A percentile compares a stretch with the other conserved stretches of the same genome.
These are phyloP conservation scores for Mycena belliarum DNA, from an alignment of 768 basidiomycete species.

Conservation along the genomic window DNA sequence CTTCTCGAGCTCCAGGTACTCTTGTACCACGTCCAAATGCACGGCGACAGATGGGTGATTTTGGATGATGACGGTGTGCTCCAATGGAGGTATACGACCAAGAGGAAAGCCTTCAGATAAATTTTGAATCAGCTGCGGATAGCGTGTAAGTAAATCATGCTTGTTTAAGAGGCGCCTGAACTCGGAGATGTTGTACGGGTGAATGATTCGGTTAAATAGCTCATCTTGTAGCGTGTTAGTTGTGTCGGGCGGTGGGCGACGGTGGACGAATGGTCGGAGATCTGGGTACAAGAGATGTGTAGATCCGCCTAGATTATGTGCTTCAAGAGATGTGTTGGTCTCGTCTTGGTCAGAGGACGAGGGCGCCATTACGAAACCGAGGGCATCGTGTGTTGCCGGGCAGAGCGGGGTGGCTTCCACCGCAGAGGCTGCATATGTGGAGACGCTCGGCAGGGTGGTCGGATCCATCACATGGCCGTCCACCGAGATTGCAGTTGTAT, in stretches of 20 bases:
- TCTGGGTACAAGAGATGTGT: not conserved
- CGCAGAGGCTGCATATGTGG: not conserved
- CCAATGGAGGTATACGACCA: not conserved
- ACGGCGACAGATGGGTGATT: conserved; percentile 17
- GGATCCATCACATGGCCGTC: not conserved
- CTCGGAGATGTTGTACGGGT: conserved; percentile 32
- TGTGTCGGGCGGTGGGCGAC: conserved; percentile 10
- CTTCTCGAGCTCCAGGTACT: not conserved
- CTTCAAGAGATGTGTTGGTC: not conserved
- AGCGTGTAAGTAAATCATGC: conserved; percentile 23
- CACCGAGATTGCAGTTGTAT: not conserved
- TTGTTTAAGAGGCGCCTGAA: conserved; percentile 27
- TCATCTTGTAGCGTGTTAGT: conserved; percentile 4
- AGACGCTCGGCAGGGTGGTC: not conserved
- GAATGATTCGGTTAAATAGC: conserved; percentile 27
- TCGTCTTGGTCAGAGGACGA: not conserved
- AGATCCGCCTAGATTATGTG: not conserved
- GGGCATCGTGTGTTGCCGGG: not conserved
- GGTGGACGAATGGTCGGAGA: conserved; percentile 20
- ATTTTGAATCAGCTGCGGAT: conserved; percentile 33
- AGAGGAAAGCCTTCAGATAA: conserved; percentile 28
- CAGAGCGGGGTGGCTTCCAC: not conserved
- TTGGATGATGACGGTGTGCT: not conserved
- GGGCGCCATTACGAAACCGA: not conserved
- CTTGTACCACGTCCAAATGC: not conserved